Percentiles rank a stretch among this genome's conserved stretches.
Evolutionary conservation across 2,329 filamentous ascomycete genomes (phyloP).

Genomic region (Fonsecaea nubica): DNA sequence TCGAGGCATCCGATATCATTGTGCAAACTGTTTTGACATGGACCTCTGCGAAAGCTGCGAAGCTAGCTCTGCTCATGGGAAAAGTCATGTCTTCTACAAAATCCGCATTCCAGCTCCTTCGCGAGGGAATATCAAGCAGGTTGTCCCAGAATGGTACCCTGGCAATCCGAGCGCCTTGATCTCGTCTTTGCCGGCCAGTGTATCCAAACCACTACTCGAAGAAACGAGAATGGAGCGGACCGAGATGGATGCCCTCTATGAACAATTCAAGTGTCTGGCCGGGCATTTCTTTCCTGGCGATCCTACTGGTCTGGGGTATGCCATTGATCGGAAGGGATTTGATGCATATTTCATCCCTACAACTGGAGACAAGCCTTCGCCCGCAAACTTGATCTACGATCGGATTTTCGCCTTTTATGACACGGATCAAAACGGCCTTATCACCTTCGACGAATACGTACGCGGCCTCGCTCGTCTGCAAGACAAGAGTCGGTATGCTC

Average conservation of each 20-base stretch:
- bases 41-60: constrained; percentile 96
- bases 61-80: constrained; percentile 71
- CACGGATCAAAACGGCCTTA: constrained; percentile 83
- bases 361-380: constrained; percentile 76
- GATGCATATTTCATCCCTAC: constrained; percentile 87
- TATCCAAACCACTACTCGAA: constrained; percentile 72
- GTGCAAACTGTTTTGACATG: constrained; percentile 93
- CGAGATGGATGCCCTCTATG: constrained; percentile 91
- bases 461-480: constrained; percentile 74
- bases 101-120: constrained; percentile 82
- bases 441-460: constrained; percentile 91
- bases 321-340: constrained; percentile 92
- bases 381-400: constrained; percentile 90
- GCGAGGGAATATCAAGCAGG: constrained; percentile 71
- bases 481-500: constrained; percentile 64
- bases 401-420: constrained; percentile 98
- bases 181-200: constrained; percentile 67
- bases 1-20: constrained; percentile 88
- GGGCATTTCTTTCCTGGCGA: constrained; percentile 84
- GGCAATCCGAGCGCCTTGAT: constrained; percentile 78
- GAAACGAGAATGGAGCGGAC: constrained; percentile 82
- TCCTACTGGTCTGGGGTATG: constrained; percentile 75
- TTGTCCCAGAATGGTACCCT: constrained; percentile 84
- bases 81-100: constrained; percentile 97
- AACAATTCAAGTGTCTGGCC: constrained; percentile 94